Base-by-base conservation (phyloP, 108 stramenopile species). In the Cylindrotheca closterium region DNA sequence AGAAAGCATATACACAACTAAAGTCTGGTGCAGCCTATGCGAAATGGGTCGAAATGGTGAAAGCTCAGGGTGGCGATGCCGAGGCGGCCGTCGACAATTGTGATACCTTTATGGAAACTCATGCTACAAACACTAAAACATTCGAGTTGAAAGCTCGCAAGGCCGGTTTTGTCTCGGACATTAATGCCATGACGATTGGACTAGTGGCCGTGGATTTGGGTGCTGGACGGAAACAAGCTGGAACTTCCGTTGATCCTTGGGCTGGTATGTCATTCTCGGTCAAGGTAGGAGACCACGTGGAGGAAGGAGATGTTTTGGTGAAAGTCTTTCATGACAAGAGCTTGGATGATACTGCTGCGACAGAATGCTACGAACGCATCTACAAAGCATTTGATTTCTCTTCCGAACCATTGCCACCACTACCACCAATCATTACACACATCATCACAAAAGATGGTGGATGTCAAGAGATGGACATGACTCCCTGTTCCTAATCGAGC, bases 41-140 rank as follows among this genome's bases (percentile, higher is more conserved):
- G n/a, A 91, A 79, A 48, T 88, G 88, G 60, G 65, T 67, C 21
- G 78, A 84, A 52, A 91, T 94, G 85, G 84, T 91, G 0, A 23
- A 55, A 47, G 88, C 88, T 4, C 93, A 94, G 65, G 93, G 89
- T 7, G 93, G 87, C 19, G 84, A 85, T 66, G 53, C 79, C 33
- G 50, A 60, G 2, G 71, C 55, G 25, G 45, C 77, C 10, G 82
- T 66, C 30, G 29, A 67, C 29, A 63, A 29, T 52, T 61, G 49
- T 29, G 53, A 4, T 15, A n/a, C n/a, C n/a, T n/a, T n/a, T n/a
- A n/a, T n/a, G n/a, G n/a, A n/a, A n/a, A n/a, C 59, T 55, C 31
- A 59, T 37, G 48, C 71, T 29, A 53, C 47, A 0, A 29, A 58
- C 37, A 61, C 30, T 15, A 61, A 32, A n/a, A 60, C 49, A 8